phyloP scores from a whole-genome alignment of 345 rosid species.

The Eucalyptus globulus region DNA sequence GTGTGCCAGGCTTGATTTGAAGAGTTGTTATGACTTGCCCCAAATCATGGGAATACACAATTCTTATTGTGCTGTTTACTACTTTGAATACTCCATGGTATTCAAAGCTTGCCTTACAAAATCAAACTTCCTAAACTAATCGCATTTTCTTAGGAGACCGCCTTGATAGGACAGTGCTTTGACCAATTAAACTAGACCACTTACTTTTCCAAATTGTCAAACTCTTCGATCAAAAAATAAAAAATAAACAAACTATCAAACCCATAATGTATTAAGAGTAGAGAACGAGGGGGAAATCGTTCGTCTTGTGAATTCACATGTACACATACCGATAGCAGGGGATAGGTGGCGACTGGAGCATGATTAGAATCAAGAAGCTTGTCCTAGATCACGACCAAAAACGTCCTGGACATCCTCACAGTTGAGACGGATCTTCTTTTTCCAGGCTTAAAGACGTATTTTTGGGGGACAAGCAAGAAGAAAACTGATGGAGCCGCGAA shows the following conservation, averaged over 20 bases:
- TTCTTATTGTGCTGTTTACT: neutral
- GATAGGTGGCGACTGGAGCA: neutral
- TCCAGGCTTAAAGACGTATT: neutral
- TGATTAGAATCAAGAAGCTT: neutral
- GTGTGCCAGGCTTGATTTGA: neutral
- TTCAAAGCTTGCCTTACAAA: neutral
- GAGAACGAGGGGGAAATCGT: fast-evolving
- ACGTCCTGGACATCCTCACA: neutral
- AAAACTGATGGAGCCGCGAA: neutral
- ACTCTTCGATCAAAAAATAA: too few species aligned
- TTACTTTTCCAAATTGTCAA: too few species aligned
- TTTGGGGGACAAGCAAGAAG: neutral
- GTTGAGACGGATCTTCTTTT: neutral
- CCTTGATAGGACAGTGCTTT: too few species aligned
- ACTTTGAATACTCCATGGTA: neutral
- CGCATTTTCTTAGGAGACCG: too few species aligned
- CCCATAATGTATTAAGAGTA: neutral
- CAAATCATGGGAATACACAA: neutral
- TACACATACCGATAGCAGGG: neutral
- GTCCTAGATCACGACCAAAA: neutral
- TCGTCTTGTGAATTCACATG: neutral
- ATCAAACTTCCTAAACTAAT: too few species aligned
- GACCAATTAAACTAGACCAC: too few species aligned
- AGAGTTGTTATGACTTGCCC: neutral
- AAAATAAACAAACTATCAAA: fast-evolving